Evolutionary conservation across 345 rosid species (phyloP), one percentile per base, ranked within the genome.

Genomic region (Euphorbia tirucalli): DNA sequence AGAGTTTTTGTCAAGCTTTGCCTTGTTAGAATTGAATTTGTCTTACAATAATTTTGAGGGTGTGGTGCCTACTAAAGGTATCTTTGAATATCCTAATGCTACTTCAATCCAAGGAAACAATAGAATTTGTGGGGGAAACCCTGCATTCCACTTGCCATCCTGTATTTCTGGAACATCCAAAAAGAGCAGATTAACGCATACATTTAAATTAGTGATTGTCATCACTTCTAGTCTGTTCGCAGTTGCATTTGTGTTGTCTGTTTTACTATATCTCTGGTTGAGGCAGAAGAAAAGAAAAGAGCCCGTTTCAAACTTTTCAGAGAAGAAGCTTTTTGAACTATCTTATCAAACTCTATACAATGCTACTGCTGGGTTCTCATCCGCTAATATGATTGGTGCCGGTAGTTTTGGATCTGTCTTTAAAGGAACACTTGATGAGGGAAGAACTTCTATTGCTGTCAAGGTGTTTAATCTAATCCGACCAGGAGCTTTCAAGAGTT

Each of bases 401-500:
- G 61, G 71, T 13, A 54, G 46, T 41, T 71, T 71, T 60, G 75
- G 80, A 11, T 71, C 63, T 13, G 72, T 71, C 3, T 77, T 59
- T 21, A 77, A 77, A 50, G 80, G 80, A 39, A 71, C 22, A 19
- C 72, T 71, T 14, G 57, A 71, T 2, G 22, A 19, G 1, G 48
- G 22, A 24, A 71, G 27, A 37, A 48, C 27, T 1, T 1, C 18
- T 0, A 32, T 77, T 13, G 75, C 72, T 5, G 58, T 77, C 37
- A 77, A 71, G 44, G 80, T 71, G 46, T 49, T 66, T 31, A 77
- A 77, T 71, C 71, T 76, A 21, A 1, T 54, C 3, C 66, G 43
- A 19, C 57, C 15, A 0, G 68, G 56, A 37, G 80, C 72, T 66
- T 46, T 58, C 57, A 77, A 66, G 72, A 71, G 75, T 54, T 71